These are phyloP conservation scores for Penicillium robsamsonii DNA, from an alignment of 495 filamentous ascomycete genomes.

Conservation along the genomic window DNA sequence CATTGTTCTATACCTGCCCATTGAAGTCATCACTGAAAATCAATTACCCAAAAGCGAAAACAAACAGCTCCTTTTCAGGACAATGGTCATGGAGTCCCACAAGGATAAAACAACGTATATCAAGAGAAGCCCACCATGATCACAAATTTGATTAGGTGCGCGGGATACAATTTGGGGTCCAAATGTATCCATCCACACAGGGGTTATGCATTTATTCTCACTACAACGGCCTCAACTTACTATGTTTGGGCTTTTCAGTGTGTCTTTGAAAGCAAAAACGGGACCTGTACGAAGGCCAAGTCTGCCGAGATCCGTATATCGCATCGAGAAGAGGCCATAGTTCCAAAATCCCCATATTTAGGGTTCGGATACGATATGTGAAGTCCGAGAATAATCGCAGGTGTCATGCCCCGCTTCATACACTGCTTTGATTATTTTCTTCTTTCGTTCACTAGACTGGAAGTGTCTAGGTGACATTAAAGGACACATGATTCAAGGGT, in stretches of 20 bases:
- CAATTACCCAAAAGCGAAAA: slow-evolving; percentile 4
- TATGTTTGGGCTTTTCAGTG: not conserved
- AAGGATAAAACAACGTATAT: not conserved
- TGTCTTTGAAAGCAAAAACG: not conserved
- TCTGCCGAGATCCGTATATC: not conserved
- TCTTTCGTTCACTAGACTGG: not conserved
- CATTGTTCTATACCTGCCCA: not conserved
- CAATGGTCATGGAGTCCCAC: not conserved
- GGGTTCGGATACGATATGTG: not conserved
- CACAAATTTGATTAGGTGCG: slow-evolving; percentile 5
- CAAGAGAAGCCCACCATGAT: not conserved
- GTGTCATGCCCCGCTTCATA: not conserved
- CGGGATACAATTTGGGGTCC: slow-evolving; percentile 6
- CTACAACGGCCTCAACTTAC: not conserved
- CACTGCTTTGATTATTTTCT: not conserved
- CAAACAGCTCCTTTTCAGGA: not conserved
- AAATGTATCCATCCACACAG: not conserved
- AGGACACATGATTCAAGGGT: not conserved
- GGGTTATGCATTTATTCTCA: not conserved
- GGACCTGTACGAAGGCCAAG: not conserved
- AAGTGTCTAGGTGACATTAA: not conserved
- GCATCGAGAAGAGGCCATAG: not conserved
- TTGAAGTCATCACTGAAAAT: not conserved
- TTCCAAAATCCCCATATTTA: not conserved
- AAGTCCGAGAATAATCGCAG: not conserved